phyloP scores from a whole-genome alignment of 192 early-diverging fungal species.

The Cetraspora pellucida region DNA sequence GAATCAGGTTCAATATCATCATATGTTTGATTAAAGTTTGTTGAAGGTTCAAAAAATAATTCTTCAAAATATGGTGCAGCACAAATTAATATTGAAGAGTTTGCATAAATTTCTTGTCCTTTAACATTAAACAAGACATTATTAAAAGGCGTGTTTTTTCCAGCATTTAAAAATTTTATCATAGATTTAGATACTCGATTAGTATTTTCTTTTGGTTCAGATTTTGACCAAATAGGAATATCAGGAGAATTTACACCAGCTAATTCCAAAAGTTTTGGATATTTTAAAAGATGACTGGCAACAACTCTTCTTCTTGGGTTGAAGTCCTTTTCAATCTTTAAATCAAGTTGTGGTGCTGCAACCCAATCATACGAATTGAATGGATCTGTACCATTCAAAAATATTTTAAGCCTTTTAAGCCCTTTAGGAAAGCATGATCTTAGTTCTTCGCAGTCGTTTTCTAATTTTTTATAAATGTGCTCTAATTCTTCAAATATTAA shows the following conservation, averaged over 20 bases:
- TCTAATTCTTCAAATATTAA: background rate
- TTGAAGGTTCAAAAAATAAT: background rate
- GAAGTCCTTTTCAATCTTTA: conserved; percentile 1
- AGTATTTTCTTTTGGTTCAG: no score
- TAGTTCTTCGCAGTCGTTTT: background rate
- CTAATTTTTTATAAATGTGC: conserved; percentile 1
- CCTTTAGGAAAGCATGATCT: background rate
- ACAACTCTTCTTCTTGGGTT: background rate
- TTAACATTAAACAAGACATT: no score
- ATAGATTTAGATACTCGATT: no score
- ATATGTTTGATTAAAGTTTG: background rate
- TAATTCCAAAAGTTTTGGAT: background rate
- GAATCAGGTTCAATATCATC: background rate
- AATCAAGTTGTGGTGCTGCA: background rate
- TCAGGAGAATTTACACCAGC: background rate
- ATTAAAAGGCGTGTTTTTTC: no score
- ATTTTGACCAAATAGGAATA: no score
- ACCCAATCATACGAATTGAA: conserved; percentile 1
- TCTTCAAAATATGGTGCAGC: no score
- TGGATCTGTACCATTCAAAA: background rate
- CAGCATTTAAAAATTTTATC: no score
- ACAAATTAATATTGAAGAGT: no score
- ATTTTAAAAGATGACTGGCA: background rate
- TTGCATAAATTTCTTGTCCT: no score
- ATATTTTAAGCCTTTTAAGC: background rate